Percentiles rank a stretch among this genome's conserved stretches.
These are phyloP conservation scores for Phytophthora litchii DNA, from an alignment of 352 stramenopile species.

Conservation along the genomic window DNA sequence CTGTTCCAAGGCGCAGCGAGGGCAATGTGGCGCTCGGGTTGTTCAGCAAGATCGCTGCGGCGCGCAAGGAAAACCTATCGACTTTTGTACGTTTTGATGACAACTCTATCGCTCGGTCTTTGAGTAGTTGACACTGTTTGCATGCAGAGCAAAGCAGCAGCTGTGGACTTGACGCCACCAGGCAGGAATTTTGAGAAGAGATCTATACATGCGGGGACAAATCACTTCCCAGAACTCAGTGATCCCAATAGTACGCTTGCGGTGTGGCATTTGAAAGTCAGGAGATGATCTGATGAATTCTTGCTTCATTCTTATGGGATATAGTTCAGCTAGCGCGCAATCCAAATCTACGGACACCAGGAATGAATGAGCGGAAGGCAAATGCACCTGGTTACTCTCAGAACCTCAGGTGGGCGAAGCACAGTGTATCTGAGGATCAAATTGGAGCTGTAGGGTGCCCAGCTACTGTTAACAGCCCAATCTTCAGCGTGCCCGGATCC, in stretches of 20 bases:
- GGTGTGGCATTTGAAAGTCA: background rate
- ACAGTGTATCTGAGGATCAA: constrained; percentile 35
- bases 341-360: constrained; percentile 21
- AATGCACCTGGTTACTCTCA: constrained; percentile 46
- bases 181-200: constrained; percentile 31
- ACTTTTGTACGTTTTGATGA: constrained; percentile 41
- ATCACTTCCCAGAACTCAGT: constrained; percentile 62
- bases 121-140: background rate
- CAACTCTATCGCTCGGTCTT: background rate
- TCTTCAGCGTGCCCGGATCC: constrained; percentile 7
- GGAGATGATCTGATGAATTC: constrained; percentile 3
- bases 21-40: constrained; percentile 64
- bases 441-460: constrained; percentile 6
- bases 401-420: constrained; percentile 58
- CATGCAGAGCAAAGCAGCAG: constrained; percentile 22
- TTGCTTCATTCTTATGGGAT: constrained; percentile 1
- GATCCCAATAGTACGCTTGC: constrained; percentile 34
- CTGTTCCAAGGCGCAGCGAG: constrained; percentile 23
- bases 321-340: constrained; percentile 16
- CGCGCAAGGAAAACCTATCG: constrained; percentile 70
- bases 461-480: constrained; percentile 11
- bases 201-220: constrained; percentile 8
- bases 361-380: constrained; percentile 38
- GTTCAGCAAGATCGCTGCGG: constrained; percentile 79
- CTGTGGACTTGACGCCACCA: constrained; percentile 11